phyloP scores from a whole-genome alignment of 179 eudicot genomes.

The Camellia oleifera region DNA sequence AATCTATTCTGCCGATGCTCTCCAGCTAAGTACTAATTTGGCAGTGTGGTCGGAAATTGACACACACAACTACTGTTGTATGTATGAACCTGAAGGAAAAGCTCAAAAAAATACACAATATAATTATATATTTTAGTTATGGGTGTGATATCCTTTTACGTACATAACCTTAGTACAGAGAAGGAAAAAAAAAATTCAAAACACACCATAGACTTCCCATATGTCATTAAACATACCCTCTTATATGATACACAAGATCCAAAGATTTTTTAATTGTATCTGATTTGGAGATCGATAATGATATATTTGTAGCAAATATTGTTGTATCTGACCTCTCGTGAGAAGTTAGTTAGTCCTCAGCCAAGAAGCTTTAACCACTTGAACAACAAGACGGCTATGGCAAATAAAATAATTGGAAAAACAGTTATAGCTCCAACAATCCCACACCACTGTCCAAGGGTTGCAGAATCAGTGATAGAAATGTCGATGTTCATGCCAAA shows the following conservation, averaged over 20 bases:
- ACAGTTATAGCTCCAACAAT: not conserved
- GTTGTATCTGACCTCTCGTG: not conserved
- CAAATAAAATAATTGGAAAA: not conserved
- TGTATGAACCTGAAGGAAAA: too few species aligned
- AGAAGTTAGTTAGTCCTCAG: not conserved
- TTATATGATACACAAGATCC: not conserved
- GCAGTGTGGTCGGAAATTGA: too few species aligned
- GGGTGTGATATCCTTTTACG: too few species aligned
- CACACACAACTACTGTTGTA: too few species aligned
- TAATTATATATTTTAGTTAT: too few species aligned
- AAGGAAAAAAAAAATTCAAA: too few species aligned
- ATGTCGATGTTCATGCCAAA: not conserved
- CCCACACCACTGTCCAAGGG: not conserved
- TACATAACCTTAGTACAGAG: too few species aligned
- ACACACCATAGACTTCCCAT: not conserved
- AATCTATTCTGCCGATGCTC: too few species aligned
- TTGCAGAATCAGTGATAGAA: not conserved
- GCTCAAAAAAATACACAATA: too few species aligned
- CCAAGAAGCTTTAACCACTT: not conserved
- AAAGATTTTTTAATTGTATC: not conserved
- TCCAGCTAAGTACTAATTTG: too few species aligned
- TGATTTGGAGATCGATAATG: not conserved
- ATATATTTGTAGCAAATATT: not conserved
- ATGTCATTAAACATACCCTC: not conserved
- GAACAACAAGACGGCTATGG: not conserved